phyloP scores from a whole-genome alignment of 2,329 filamentous ascomycete genomes.

The Fusarium sp. region DNA sequence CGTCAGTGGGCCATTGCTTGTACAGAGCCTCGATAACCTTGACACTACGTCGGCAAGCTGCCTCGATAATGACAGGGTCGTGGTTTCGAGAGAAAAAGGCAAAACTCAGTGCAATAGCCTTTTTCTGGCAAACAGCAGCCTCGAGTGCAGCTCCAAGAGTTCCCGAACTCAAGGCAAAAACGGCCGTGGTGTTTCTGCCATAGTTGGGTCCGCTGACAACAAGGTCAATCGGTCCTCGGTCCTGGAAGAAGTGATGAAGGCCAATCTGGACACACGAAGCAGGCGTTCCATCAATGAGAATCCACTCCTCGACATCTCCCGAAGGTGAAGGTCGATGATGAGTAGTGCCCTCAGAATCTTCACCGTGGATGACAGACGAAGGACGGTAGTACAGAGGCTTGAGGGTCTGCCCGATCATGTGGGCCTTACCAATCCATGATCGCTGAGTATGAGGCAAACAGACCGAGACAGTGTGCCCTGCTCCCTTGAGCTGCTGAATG shows the following conservation, averaged over 20 bases:
- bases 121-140: constrained; percentile 76
- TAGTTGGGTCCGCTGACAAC: constrained; percentile 87
- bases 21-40: constrained; percentile 83
- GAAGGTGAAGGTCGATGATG: constrained; percentile 68
- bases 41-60: constrained; percentile 79
- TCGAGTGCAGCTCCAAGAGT: constrained; percentile 84
- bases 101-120: constrained; percentile 86
- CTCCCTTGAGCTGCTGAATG: constrained; percentile 75
- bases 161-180: constrained; percentile 82
- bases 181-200: constrained; percentile 83
- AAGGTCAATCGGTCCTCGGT: constrained; percentile 78
- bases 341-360: constrained; percentile 70
- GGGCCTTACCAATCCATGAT: constrained; percentile 98
- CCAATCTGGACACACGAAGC: constrained; percentile 87
- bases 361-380: constrained; percentile 55
- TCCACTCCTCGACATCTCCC: constrained; percentile 78
- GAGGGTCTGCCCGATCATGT: constrained; percentile 90
- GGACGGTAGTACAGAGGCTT: constrained; percentile 86
- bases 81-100: constrained; percentile 91
- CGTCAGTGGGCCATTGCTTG: constrained; percentile 76
- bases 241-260: constrained; percentile 81
- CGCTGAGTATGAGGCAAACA: constrained; percentile 91
- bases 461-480: constrained; percentile 90
- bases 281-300: constrained; percentile 84
- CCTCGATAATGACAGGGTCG: constrained; percentile 83